A percentile compares a stretch with the other conserved stretches of the same genome.
These are phyloP conservation scores for Paramecium pentaurelia DNA, from an alignment of 73 alveolate genomes.

Conservation along the genomic window DNA sequence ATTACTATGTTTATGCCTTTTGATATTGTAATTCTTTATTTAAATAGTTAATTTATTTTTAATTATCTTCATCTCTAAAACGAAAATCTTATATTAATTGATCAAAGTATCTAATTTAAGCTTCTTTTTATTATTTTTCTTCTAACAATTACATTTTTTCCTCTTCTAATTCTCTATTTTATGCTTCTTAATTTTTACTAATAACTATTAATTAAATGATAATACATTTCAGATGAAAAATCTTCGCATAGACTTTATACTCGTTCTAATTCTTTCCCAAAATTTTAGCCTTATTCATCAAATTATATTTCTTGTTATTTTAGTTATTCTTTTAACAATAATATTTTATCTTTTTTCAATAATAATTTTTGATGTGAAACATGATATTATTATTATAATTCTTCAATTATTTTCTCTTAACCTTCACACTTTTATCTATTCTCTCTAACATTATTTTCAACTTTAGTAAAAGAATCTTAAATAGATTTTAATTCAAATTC, in stretches of 20 bases:
- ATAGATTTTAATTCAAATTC: constrained; percentile 2
- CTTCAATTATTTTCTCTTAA: constrained; percentile 4
- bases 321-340: neutral
- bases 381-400: neutral
- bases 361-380: neutral
- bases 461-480: neutral
- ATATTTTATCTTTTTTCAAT: neutral
- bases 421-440: neutral
- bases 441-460: neutral
- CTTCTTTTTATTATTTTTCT: neutral
- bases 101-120: constrained; percentile 14
- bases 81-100: neutral
- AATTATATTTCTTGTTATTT: neutral
- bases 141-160: neutral
- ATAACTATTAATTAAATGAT: neutral
- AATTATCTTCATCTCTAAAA: neutral
- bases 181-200: constrained; percentile 21
- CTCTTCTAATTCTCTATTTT: neutral
- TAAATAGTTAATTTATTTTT: neutral
- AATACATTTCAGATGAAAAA: constrained; percentile 31
- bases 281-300: constrained; percentile 26
- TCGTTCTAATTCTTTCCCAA: constrained; percentile 38
- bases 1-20: neutral
- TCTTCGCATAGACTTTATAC: constrained; percentile 15
- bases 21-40: neutral